Percentiles rank a stretch among this genome's conserved stretches.
phyloP scores from a whole-genome alignment of 208 protist genomes.

The Trichomonas tenax region DNA sequence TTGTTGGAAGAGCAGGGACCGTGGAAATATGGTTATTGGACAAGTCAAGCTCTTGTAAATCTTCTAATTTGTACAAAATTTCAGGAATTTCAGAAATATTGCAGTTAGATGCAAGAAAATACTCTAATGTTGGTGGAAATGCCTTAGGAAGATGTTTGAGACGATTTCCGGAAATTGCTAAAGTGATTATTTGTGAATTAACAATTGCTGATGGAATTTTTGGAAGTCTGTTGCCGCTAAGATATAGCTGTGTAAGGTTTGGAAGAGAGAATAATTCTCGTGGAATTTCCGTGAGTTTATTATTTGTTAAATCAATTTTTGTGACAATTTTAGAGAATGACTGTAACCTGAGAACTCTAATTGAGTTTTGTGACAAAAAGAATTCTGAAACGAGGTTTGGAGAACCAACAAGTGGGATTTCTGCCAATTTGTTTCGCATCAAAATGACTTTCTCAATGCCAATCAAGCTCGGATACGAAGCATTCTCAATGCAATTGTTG shows the following conservation, averaged over 20 bases:
- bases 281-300: not conserved
- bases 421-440: not conserved
- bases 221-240: not conserved
- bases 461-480: not conserved
- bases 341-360: not conserved
- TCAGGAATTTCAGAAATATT: not conserved
- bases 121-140: not conserved
- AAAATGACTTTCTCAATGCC: not conserved
- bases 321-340: not conserved
- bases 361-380: not conserved
- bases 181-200: not conserved
- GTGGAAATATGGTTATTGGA: not conserved
- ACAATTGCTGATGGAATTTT: not conserved
- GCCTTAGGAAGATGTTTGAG: not conserved
- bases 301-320: not conserved
- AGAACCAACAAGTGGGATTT: not conserved
- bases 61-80: not conserved
- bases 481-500: not conserved
- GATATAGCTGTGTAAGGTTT: not conserved
- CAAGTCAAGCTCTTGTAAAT: not conserved
- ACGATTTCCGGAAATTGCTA: not conserved
- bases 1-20: not conserved
- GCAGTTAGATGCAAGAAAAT: not conserved
- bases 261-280: not conserved
- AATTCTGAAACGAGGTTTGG: not conserved